Percentiles rank a stretch among this genome's conserved stretches.
Evolutionary conservation across 345 rosid genomes (phyloP).

Genomic region (Corchorus olitorius): DNA sequence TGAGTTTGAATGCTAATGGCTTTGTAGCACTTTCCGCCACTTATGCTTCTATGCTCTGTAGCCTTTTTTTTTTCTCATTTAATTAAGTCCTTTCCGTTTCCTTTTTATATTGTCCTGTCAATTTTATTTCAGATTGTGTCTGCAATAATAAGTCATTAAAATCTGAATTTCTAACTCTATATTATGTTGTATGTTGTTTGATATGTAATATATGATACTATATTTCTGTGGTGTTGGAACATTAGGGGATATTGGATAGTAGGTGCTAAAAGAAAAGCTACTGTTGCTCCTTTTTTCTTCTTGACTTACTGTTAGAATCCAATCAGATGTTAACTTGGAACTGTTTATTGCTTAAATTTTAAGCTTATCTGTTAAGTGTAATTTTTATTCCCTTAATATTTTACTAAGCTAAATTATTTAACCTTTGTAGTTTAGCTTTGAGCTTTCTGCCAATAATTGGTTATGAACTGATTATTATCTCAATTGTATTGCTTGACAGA

Average conservation of each 20-base stretch:
- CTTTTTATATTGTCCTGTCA: not conserved
- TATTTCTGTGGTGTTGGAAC: not conserved
- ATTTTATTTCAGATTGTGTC: not conserved
- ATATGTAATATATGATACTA: not conserved
- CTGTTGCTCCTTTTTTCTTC: too few relatives aligned
- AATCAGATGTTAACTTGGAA: too few relatives aligned
- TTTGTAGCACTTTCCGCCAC: not conserved
- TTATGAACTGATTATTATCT: slow-evolving; percentile 5
- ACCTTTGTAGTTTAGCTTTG: not conserved
- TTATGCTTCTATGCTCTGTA: not conserved
- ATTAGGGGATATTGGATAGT: slow-evolving; percentile 7
- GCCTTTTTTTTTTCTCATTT: not conserved
- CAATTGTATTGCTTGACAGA: slow-evolving; percentile 48
- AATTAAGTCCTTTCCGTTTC: not conserved
- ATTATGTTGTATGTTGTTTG: not conserved
- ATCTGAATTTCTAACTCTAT: not conserved
- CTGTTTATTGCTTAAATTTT: too few relatives aligned
- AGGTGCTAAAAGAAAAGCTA: slow-evolving; percentile 1
- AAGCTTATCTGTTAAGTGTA: not conserved
- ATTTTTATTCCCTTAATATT: slow-evolving; percentile 4
- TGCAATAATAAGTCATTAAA: not conserved
- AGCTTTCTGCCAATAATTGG: not conserved
- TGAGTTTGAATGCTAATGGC: not conserved
- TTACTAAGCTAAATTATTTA: not conserved
- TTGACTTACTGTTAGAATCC: too few relatives aligned